Conservation (phyloP, 306 rosid genomes). For the Quercus dentata region DNA sequence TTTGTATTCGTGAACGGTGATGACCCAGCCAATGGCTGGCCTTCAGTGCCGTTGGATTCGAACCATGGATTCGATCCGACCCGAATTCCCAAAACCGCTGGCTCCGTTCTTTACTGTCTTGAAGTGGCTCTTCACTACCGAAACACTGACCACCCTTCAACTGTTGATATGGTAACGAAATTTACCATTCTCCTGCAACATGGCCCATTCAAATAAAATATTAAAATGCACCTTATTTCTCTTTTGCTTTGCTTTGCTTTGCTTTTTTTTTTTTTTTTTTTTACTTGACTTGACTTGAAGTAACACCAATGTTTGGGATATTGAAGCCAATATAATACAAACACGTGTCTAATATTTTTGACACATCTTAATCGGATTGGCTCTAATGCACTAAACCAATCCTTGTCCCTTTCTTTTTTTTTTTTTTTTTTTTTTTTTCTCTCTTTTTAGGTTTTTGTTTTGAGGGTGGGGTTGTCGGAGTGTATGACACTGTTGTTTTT, state of each 20-base stretch:
- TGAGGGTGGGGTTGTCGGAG: background rate
- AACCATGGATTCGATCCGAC: conserved; percentile 46
- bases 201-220: background rate
- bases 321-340: too few relatives aligned
- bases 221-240: background rate
- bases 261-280: background rate
- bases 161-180: conserved; percentile 61
- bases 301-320: too few relatives aligned
- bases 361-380: too few relatives aligned
- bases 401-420: background rate
- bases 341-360: background rate
- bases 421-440: background rate
- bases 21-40: conserved; percentile 68
- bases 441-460: background rate
- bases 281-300: too few relatives aligned
- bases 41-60: conserved; percentile 56
- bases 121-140: conserved; percentile 76
- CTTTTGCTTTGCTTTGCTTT: background rate
- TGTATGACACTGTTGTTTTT: background rate
- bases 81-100: conserved; percentile 41
- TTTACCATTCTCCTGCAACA: background rate
- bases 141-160: conserved; percentile 34
- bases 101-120: conserved; percentile 81
- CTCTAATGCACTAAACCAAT: too few relatives aligned
- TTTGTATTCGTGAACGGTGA: conserved; percentile 73